These are phyloP conservation scores for Phytophthora idaei DNA, from an alignment of 352 stramenopile genomes.

Conservation along the genomic window DNA sequence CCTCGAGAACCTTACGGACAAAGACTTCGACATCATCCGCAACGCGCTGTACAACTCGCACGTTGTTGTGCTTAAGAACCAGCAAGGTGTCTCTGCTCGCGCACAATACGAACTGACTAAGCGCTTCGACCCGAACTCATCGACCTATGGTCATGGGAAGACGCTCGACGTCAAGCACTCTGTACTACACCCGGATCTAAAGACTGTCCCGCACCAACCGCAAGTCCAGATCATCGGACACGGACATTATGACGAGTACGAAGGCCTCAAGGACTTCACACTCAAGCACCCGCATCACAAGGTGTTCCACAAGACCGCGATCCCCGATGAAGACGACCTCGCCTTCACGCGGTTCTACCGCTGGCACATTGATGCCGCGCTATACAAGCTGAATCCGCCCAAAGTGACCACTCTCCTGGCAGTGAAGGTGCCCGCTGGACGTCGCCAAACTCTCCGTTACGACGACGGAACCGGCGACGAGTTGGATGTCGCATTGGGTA, in stretches of 20 bases:
- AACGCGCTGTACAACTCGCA: constrained; percentile 35
- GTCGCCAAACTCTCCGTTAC: constrained; percentile 36
- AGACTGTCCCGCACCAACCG: constrained; percentile 38
- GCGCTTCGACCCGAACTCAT: constrained; percentile 31
- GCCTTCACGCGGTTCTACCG: constrained; percentile 42
- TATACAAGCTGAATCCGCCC: constrained; percentile 34
- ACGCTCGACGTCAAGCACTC: constrained; percentile 37
- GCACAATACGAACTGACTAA: constrained; percentile 38
- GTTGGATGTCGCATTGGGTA: constrained; percentile 31
- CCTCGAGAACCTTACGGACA: constrained; percentile 30
- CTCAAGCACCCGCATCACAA: constrained; percentile 42
- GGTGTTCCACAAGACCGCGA: constrained; percentile 34
- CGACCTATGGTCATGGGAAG: constrained; percentile 39
- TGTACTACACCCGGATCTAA: constrained; percentile 36
- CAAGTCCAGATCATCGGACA: constrained; percentile 42
- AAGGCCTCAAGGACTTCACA: constrained; percentile 38
- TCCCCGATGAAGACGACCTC: constrained; percentile 34
- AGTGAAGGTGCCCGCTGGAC: constrained; percentile 29
- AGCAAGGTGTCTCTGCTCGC: constrained; percentile 24
- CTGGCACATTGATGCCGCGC: constrained; percentile 39
- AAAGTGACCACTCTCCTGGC: constrained; percentile 37
- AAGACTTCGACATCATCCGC: constrained; percentile 32
- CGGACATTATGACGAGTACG: constrained; percentile 41
- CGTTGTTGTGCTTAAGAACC: constrained; percentile 40
- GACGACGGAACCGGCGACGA: constrained; percentile 37